These are phyloP conservation scores for Orbilia quercus DNA, from an alignment of 2,329 filamentous ascomycete species.

Conservation along the genomic window DNA sequence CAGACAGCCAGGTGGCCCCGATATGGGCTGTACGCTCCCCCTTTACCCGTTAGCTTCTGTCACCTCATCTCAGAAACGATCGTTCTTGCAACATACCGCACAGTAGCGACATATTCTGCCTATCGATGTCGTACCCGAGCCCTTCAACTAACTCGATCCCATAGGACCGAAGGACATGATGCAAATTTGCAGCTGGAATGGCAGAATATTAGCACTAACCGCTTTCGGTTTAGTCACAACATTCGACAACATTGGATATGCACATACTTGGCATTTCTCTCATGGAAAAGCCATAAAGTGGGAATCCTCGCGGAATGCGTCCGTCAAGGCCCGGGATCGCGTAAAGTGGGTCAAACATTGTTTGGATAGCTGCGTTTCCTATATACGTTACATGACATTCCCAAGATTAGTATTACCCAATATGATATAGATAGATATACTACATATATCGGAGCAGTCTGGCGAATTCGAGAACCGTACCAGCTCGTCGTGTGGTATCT, in stretches of 20 bases:
- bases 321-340: conserved; percentile 41
- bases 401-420: neutral
- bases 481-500: conserved; percentile 39
- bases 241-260: neutral
- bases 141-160: conserved; percentile 41
- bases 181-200: conserved; percentile 33
- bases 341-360: conserved; percentile 46
- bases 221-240: neutral
- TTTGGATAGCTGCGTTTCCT: conserved; percentile 52
- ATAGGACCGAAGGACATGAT: conserved; percentile 33
- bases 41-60: no score
- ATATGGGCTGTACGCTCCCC: conserved; percentile 25
- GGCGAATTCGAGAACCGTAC: conserved; percentile 21
- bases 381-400: neutral
- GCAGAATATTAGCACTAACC: neutral
- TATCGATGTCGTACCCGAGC: conserved; percentile 41
- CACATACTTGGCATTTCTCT: conserved; percentile 51
- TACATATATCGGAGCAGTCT: no score
- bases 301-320: conserved; percentile 43
- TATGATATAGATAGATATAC: no score
- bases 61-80: no score
- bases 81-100: conserved; percentile 32
- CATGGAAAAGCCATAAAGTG: conserved; percentile 49
- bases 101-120: conserved; percentile 46
- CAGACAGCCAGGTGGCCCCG: conserved; percentile 47